These are phyloP conservation scores for Trichoderma simmonsii DNA, from an alignment of 2,329 filamentous ascomycete genomes.

Conservation along the genomic window DNA sequence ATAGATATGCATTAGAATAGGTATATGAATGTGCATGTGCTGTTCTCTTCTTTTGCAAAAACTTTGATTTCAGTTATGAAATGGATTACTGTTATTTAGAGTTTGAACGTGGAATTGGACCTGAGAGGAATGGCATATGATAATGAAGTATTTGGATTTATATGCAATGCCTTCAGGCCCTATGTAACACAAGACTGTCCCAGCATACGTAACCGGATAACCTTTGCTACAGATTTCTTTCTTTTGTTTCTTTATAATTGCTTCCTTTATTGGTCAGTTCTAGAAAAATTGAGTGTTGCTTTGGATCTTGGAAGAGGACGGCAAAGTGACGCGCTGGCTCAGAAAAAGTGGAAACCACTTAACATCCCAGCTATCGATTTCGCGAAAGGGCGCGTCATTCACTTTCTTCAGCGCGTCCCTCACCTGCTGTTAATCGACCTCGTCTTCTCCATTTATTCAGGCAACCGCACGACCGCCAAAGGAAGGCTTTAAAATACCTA, in stretches of 20 bases:
- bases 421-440: not conserved
- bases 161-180: not conserved
- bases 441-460: not conserved
- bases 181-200: not conserved
- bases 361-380: constrained; percentile 27
- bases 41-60: not conserved
- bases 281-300: not conserved
- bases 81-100: not conserved
- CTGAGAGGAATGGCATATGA: not conserved
- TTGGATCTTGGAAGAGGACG: not conserved
- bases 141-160: not conserved
- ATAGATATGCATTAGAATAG: not conserved
- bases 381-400: constrained; percentile 32
- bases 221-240: not conserved
- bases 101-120: not conserved
- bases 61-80: not conserved
- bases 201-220: not conserved
- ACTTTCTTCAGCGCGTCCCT: constrained; percentile 20
- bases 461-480: not conserved
- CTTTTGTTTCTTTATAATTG: not conserved
- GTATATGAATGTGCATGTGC: too few species aligned
- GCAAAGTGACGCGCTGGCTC: not conserved
- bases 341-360: constrained; percentile 29
- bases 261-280: not conserved
- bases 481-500: not conserved